Conservation (phyloP, 305 asterid genomes). For the Fraxinus dipetala region DNA sequence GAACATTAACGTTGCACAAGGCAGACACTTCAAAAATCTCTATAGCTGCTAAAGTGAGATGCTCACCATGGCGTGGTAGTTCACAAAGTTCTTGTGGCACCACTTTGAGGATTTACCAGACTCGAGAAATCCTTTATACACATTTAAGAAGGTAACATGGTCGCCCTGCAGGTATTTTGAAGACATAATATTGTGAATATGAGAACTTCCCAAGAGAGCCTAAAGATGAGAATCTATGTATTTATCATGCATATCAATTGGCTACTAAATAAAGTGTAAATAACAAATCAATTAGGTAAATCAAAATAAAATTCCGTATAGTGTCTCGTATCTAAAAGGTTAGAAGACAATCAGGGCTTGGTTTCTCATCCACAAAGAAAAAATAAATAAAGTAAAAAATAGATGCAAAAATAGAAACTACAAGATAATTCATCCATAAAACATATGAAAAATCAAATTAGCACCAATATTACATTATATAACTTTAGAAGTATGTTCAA, state of each 20-base stretch:
- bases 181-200: not conserved
- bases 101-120: conserved; percentile 86
- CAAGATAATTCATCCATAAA: not conserved
- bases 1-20: not conserved
- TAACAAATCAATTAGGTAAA: not conserved
- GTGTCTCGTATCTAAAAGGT: not conserved
- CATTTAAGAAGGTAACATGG: conserved; percentile 81
- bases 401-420: not conserved
- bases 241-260: not conserved
- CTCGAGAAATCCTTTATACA: conserved; percentile 75
- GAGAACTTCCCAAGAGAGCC: conserved; percentile 12
- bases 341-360: not conserved
- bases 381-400: not conserved
- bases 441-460: not conserved
- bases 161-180: conserved; percentile 68
- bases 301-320: not conserved
- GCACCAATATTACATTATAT: not conserved
- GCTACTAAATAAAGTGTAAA: not conserved
- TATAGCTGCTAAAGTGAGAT: conserved; percentile 14
- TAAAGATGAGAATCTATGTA: not conserved
- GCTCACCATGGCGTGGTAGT: conserved; percentile 90
- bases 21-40: conserved; percentile 1
- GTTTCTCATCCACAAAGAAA: not conserved
- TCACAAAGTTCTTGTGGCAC: conserved; percentile 92
- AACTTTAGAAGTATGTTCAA: not conserved